Conservation (phyloP, 768 basidiomycete genomes). For the Phanerochaete carnosa region DNA sequence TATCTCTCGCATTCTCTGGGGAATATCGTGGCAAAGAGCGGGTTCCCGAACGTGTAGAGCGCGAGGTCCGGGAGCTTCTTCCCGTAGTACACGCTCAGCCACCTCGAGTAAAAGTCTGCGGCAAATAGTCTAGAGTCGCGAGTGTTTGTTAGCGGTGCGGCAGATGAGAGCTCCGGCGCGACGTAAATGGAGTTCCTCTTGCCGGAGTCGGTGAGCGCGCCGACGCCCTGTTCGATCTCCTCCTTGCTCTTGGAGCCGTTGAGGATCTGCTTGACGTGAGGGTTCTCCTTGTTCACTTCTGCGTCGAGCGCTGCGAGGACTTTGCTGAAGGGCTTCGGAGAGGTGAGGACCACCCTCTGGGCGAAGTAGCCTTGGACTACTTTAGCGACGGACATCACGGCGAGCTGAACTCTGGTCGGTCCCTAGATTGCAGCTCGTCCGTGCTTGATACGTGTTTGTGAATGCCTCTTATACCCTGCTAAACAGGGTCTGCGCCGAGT, state of each 20-base stretch:
- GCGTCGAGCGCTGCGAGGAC: slow-evolving; percentile 2
- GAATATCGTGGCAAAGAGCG: slow-evolving; percentile 35
- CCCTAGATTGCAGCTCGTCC: too few species aligned
- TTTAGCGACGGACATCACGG: slow-evolving; percentile 7
- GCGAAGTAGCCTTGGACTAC: too few species aligned
- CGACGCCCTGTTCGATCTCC: slow-evolving; percentile 4
- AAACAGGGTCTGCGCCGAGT: too few species aligned
- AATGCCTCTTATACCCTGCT: too few species aligned
- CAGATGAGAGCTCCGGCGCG: not conserved
- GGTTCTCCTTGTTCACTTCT: slow-evolving; percentile 7
- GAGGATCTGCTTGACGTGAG: not conserved
- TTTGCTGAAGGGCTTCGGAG: slow-evolving; percentile 5
- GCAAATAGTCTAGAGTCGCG: slow-evolving; percentile 1
- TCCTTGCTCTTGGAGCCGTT: not conserved
- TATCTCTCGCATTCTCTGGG: not conserved
- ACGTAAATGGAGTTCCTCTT: slow-evolving; percentile 11
- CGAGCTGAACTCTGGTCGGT: too few species aligned
- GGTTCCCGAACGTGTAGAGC: slow-evolving; percentile 50
- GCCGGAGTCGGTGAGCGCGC: slow-evolving; percentile 6
- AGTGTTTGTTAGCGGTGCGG: not conserved
- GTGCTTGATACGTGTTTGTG: too few species aligned
- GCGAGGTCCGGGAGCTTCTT: slow-evolving; percentile 16
- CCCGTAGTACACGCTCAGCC: slow-evolving; percentile 3
- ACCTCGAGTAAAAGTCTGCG: not conserved
- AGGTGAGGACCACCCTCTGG: slow-evolving; percentile 10